Evolutionary conservation across 768 basidiomycete genomes (phyloP), one percentile per base, ranked within the genome.

Genomic region (Lactarius tabidus): DNA sequence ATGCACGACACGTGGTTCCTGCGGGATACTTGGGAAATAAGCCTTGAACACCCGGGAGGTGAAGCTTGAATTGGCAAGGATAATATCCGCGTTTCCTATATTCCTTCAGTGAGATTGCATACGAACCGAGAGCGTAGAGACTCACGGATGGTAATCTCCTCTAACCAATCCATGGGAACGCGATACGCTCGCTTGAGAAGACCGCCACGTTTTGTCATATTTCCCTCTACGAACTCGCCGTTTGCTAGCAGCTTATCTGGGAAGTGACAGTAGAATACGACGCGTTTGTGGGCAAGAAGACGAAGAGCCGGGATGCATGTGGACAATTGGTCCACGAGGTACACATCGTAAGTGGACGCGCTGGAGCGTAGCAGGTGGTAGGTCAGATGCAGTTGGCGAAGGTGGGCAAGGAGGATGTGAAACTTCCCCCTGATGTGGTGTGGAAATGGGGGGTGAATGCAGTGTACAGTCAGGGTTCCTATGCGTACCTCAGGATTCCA

Each of bases 261-360:
- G 70, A 99, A 98, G 74, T 98, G 97, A 70, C 94, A 96, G 74
- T 99, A 98, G 76, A 98, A 98, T 23, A 98, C 88, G 35, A 96
- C 91, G 2, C 93, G 86, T n/a, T 85, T 91, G 26, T 80, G 79
- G 2, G 80, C 83, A 17, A 91, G 71, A 65, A 78, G 71, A 2
- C 91, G 84, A 0, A 99, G 80, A 64, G 97, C 79, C 0, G 96
- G 96, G 29, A 98, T 80, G 68, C 90, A 94, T 1, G 95, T 93
- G 6, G 93, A 94, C 23, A 98, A 85, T 74, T 98, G 97, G 77
- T 98, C 96, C 5, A 98, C 91, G 65, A 98, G 88, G 77, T 88
- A 95, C 26, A 98, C 85, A 72, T 98, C 95, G 71, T 89, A 86
- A 36, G 77, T 71, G 6, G 81, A 79, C 4, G 80, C 77, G 17